Base-by-base conservation (phyloP, 768 basidiomycete genomes). In the Neoboletus brunneissimus region DNA sequence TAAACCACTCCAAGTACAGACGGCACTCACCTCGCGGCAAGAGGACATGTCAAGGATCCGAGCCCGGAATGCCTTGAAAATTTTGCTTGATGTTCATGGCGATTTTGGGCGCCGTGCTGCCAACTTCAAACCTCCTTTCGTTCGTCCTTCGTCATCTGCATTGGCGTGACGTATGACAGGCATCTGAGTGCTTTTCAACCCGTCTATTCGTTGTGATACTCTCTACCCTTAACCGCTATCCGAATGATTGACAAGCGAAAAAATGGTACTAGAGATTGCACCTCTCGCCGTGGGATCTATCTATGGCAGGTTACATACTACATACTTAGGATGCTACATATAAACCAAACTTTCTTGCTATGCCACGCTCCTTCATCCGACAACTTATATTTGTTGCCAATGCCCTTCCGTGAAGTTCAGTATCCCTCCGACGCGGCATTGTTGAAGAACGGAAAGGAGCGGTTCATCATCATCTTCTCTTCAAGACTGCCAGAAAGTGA, bases 1-100 rank as follows among this genome's bases (percentile, higher is more conserved):
- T 27, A 80, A 81, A 67, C 85, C 81, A 51, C 79, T 76, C 51
- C 83, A 83, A 67, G 80, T 88, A 58, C 83, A 87, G 71, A 94
- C 85, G 18, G 81, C 78, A 53, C 82, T 88, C 54, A 91, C 83
- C 8, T 80, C 83, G 54, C 82, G 83, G 53, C 81, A 82, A 38
- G 89, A 91, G 63, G 96, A 98, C 56, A 79, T 98, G 75, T 84
- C 93, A 31, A 85, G 87, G 68, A 82, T 96, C 42, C 83, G 97
- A 53, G 96, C 97, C 20, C 81, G 96, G 55, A 98, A 98, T 77
- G 96, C 94, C 15, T 82, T 99, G 66, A 94, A 94, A 73, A 93
- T 94, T 57, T 72, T 94, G 59, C 75, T 94, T 67, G 93, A 94
- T 64, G 88, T 91, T 38, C 91, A 92, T 72, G 89, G 90, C n/a